Conservation (phyloP, 805 yeast species). For the Lachancea lanzarotensis region DNA sequence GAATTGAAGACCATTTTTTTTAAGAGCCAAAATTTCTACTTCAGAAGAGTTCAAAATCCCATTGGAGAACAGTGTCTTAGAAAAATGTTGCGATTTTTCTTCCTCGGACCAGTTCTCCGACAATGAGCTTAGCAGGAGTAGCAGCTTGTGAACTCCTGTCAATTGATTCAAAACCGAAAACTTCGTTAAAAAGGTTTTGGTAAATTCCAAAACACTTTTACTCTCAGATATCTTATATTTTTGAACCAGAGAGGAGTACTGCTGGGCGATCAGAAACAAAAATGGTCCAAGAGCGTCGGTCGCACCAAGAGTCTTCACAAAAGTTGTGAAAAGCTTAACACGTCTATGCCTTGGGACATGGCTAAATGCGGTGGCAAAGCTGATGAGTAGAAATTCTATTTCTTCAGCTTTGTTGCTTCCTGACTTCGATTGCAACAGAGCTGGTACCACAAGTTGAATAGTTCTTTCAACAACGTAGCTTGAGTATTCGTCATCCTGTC, state of each 20-base stretch:
- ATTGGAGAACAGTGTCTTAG: constrained; percentile 59
- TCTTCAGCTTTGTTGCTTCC: constrained; percentile 49
- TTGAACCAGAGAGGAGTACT: constrained; percentile 49
- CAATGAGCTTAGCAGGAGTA: constrained; percentile 33
- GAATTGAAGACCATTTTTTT: constrained; percentile 49
- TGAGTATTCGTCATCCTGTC: constrained; percentile 95
- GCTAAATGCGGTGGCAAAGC: constrained; percentile 89
- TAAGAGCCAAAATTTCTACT: constrained; percentile 43
- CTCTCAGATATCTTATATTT: constrained; percentile 63
- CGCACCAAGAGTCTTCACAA: constrained; percentile 69
- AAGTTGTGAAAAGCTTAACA: constrained; percentile 71
- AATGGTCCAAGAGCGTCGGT: constrained; percentile 61
- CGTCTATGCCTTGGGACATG: constrained; percentile 97
- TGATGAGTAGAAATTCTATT: constrained; percentile 74
- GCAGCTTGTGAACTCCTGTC: constrained; percentile 43
- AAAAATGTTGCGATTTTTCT: constrained; percentile 34
- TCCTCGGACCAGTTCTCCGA: constrained; percentile 42
- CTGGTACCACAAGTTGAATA: constrained; percentile 83
- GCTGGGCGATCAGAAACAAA: constrained; percentile 74
- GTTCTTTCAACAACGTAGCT: constrained; percentile 90
- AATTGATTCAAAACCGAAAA: constrained; percentile 67
- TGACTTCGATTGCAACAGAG: constrained; percentile 51
- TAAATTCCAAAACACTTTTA: constrained; percentile 62
- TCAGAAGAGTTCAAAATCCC: constrained; percentile 45
- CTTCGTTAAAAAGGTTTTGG: constrained; percentile 58